A percentile compares a stretch with the other conserved stretches of the same genome.
These are phyloP conservation scores for Amorphotheca resinae DNA, from an alignment of 495 filamentous ascomycete genomes.

Conservation along the genomic window DNA sequence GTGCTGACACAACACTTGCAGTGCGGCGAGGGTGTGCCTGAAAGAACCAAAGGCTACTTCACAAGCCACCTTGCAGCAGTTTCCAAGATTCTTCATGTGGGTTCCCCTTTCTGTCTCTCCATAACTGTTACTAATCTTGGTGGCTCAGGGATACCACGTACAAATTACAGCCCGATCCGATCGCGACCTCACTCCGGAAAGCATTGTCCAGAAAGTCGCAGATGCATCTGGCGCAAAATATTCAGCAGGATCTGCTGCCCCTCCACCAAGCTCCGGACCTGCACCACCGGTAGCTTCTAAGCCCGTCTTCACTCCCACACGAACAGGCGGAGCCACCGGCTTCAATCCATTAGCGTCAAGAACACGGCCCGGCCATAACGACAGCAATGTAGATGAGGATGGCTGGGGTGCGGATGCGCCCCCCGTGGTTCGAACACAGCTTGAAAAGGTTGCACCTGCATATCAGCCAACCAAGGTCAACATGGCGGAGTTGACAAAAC, in stretches of 20 bases:
- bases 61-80: constrained; percentile 85
- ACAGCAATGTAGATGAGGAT: constrained; percentile 47
- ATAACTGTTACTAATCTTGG: constrained; percentile 1
- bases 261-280: constrained; percentile 22
- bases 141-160: constrained; percentile 74
- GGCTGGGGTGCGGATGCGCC: constrained; percentile 97
- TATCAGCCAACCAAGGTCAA: constrained; percentile 94
- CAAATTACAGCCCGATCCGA: constrained; percentile 92
- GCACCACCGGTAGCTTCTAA: constrained; percentile 67
- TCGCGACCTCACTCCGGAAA: constrained; percentile 70
- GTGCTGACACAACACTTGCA: constrained; percentile 21
- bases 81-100: constrained; percentile 69
- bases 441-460: constrained; percentile 88
- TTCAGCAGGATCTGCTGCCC: constrained; percentile 37
- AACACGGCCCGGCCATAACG: constrained; percentile 31
- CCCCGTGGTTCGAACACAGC: constrained; percentile 64
- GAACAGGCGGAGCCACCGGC: constrained; percentile 47
- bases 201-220: constrained; percentile 85
- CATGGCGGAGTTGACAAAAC: constrained; percentile 60
- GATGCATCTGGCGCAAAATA: constrained; percentile 96
- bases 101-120: background rate
- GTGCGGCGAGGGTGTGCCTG: constrained; percentile 96
- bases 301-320: constrained; percentile 76
- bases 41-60: constrained; percentile 95
- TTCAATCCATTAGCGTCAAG: constrained; percentile 52